These are phyloP conservation scores for Peniophora sp. DNA, from an alignment of 1,284 basidiomycete species.

Conservation along the genomic window DNA sequence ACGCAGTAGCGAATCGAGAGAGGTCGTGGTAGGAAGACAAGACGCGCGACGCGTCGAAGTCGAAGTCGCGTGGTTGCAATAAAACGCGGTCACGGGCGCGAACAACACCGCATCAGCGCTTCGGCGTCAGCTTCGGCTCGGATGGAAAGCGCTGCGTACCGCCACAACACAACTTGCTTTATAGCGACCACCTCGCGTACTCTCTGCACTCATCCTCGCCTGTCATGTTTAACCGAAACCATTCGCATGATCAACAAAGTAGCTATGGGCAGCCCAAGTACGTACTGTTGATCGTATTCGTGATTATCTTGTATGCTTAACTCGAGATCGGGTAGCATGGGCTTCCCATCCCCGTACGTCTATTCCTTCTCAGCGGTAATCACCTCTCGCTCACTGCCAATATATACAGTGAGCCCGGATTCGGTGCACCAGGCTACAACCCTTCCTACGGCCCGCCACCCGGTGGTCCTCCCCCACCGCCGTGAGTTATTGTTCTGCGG, in stretches of 20 bases:
- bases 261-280: neutral
- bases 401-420: conserved; percentile 9
- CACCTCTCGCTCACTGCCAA: conserved; percentile 7
- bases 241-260: conserved; percentile 2
- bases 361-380: conserved; percentile 7
- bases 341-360: conserved; percentile 10
- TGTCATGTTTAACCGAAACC: neutral
- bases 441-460: conserved; percentile 20
- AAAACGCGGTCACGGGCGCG: conserved; percentile 4
- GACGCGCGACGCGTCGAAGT: conserved; percentile 1
- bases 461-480: conserved; percentile 10
- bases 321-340: neutral
- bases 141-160: neutral
- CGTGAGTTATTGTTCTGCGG: neutral
- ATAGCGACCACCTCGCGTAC: neutral
- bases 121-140: neutral
- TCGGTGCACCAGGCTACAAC: conserved; percentile 15
- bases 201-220: neutral
- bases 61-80: neutral
- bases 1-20: neutral
- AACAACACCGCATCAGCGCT: conserved; percentile 5
- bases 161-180: too few relatives aligned
- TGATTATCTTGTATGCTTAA: neutral
- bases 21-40: neutral
- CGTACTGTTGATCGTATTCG: neutral